Conservation (phyloP, 495 filamentous ascomycete species). For the Penicillium antarcticum region DNA sequence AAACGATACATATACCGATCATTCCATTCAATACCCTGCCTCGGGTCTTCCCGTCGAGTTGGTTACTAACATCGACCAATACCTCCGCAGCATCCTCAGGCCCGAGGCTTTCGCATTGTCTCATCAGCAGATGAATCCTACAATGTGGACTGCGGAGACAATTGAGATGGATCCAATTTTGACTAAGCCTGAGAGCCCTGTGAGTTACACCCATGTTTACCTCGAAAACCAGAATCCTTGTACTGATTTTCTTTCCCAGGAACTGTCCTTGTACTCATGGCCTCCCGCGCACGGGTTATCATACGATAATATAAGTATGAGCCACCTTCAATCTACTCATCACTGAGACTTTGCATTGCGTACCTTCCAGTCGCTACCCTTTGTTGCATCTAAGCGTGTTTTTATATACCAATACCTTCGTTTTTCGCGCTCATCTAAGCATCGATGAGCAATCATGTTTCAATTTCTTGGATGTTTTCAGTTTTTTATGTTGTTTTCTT, state of each 20-base stretch:
- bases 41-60: constrained; percentile 4
- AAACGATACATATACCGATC: neutral
- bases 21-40: neutral
- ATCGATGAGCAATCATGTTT: neutral
- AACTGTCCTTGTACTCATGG: constrained; percentile 1
- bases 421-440: neutral
- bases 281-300: neutral
- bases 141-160: neutral
- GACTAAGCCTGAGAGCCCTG: neutral
- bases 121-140: neutral
- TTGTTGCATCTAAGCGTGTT: neutral
- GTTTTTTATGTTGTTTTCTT: neutral
- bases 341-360: neutral
- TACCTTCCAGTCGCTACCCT: neutral
- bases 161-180: constrained; percentile 1
- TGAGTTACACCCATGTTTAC: neutral
- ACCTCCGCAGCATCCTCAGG: constrained; percentile 2
- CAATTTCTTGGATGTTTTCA: neutral
- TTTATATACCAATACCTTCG: neutral
- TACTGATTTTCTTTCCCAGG: neutral
- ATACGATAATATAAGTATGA: neutral
- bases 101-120: neutral
- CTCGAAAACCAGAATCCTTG: no score
- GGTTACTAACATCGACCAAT: neutral
- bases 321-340: neutral